These are phyloP conservation scores for Phytophthora foliorum DNA, from an alignment of 352 stramenopile species.

Conservation along the genomic window DNA sequence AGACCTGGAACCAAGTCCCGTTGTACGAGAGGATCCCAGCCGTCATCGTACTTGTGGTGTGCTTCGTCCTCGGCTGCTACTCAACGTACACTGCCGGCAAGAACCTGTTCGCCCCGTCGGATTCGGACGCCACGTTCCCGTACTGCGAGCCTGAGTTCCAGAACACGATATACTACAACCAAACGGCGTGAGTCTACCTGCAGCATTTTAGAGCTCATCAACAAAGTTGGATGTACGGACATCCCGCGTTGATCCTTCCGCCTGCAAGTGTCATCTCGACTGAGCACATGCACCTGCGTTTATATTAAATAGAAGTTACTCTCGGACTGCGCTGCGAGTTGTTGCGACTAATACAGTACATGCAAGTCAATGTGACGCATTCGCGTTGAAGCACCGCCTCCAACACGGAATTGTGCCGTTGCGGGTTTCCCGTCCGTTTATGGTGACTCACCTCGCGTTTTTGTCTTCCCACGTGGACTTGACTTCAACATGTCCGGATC, in stretches of 20 bases:
- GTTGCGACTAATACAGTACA: too few relatives aligned
- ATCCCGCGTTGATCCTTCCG: too few relatives aligned
- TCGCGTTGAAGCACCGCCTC: not conserved
- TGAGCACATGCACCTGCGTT: not conserved
- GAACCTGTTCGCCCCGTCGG: slow-evolving; percentile 47
- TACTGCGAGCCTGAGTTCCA: slow-evolving; percentile 46
- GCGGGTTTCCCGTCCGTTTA: not conserved
- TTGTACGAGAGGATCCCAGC: slow-evolving; percentile 27
- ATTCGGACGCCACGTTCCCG: slow-evolving; percentile 35
- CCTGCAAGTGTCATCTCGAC: too few relatives aligned
- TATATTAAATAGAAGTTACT: too few relatives aligned
- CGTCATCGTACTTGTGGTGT: slow-evolving; percentile 40
- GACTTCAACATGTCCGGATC: slow-evolving; percentile 16
- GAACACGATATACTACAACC: slow-evolving; percentile 45
- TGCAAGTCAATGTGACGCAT: slow-evolving; percentile 6
- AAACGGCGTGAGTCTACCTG: slow-evolving; percentile 27
- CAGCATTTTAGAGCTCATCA: not conserved
- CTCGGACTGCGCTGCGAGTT: too few relatives aligned
- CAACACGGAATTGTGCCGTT: slow-evolving; percentile 11
- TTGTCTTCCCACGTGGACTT: not conserved
- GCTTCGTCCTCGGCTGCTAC: slow-evolving; percentile 53
- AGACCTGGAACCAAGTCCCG: slow-evolving; percentile 29
- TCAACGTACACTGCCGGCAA: slow-evolving; percentile 57
- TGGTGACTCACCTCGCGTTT: slow-evolving; percentile 3
- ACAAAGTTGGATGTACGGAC: not conserved